phyloP scores from a whole-genome alignment of 2,329 filamentous ascomycete genomes.

The Xylaria sp. region DNA sequence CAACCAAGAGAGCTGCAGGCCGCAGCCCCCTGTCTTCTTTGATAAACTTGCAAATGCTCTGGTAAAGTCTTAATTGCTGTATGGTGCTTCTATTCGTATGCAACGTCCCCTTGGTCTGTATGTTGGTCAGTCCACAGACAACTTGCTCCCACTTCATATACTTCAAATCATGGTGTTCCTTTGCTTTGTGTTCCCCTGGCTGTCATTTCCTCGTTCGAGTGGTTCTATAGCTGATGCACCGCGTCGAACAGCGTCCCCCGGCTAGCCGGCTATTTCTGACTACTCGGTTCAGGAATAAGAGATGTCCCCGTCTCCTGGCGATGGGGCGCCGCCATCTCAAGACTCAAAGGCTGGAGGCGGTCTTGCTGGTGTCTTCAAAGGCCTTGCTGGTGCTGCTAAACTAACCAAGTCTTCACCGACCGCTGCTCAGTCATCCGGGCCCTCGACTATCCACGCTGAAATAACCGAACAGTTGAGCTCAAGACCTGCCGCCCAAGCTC shows the following conservation, averaged over 20 bases:
- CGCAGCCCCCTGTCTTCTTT: constrained; percentile 3
- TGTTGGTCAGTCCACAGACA: constrained; percentile 18
- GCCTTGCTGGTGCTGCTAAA: constrained; percentile 65
- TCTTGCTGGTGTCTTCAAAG: constrained; percentile 72
- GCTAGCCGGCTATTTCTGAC: constrained; percentile 56
- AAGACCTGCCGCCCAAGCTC: constrained; percentile 54
- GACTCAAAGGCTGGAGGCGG: constrained; percentile 67
- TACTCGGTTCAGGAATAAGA: constrained; percentile 51
- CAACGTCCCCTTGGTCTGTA: constrained; percentile 40
- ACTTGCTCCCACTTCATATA: constrained; percentile 4
- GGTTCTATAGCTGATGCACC: constrained; percentile 54
- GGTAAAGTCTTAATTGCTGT: constrained; percentile 21
- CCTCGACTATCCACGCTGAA: constrained; percentile 51
- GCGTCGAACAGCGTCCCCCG: constrained; percentile 57
- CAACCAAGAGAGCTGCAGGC: constrained; percentile 20
- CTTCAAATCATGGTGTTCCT: background rate
- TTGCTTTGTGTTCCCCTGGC: background rate
- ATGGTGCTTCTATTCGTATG: constrained; percentile 42
- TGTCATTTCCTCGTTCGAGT: constrained; percentile 3
- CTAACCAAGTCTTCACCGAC: constrained; percentile 62
- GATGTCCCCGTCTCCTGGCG: constrained; percentile 71
- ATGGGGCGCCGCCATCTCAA: constrained; percentile 62
- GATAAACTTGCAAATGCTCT: constrained; percentile 25
- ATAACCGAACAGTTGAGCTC: constrained; percentile 60
- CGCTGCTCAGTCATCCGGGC: constrained; percentile 54